A percentile compares a stretch with the other conserved stretches of the same genome.
Conservation (phyloP, 2,329 filamentous ascomycete species). For the Hortaea werneckii region DNA sequence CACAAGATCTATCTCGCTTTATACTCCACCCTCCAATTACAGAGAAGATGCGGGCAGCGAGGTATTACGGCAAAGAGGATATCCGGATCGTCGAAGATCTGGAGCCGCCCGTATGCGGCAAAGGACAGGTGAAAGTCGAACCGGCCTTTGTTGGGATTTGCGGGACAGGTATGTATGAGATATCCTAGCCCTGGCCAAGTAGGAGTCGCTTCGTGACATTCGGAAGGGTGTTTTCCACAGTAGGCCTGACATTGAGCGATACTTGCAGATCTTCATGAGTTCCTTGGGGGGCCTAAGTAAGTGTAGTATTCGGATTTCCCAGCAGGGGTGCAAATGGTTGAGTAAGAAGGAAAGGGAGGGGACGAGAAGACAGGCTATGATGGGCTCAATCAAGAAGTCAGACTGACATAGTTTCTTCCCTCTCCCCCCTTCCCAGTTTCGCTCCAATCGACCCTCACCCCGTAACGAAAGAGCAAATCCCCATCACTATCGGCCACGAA, state of each 20-base stretch:
- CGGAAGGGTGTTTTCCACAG: neutral
- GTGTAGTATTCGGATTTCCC: neutral
- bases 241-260: neutral
- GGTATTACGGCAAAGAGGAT: constrained; percentile 47
- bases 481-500: constrained; percentile 54
- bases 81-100: constrained; percentile 44
- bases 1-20: no score
- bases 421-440: constrained; percentile 35
- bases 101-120: constrained; percentile 35
- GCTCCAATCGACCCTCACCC: constrained; percentile 45
- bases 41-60: constrained; percentile 41
- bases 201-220: neutral
- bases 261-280: constrained; percentile 41
- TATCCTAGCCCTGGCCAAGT: neutral
- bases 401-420: no score
- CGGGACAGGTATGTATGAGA: constrained; percentile 27
- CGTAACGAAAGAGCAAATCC: constrained; percentile 47
- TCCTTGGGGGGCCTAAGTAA: constrained; percentile 32
- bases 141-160: constrained; percentile 44
- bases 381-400: no score
- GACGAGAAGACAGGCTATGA: no score
- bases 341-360: no score
- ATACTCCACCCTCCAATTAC: no score
- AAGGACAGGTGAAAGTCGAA: constrained; percentile 41
- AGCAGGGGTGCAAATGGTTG: no score